Conservation (phyloP, 139 green algal genomes). For the Chlorella vulgaris region DNA sequence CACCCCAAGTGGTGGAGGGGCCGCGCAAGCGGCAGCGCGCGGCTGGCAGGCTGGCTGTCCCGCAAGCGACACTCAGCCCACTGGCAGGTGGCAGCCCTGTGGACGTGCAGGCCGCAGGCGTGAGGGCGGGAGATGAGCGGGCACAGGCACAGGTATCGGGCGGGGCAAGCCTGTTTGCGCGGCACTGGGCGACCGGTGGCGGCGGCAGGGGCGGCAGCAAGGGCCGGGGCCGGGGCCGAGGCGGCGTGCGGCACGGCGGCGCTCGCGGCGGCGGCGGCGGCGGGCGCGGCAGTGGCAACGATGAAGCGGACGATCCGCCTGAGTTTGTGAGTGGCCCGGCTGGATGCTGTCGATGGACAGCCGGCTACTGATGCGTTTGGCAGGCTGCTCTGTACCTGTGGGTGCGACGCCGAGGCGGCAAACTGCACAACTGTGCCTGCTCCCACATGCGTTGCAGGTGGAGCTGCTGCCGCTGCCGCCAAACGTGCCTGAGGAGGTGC, state of each 20-base stretch:
- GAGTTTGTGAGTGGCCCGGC: too few relatives aligned
- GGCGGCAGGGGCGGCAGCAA: constrained; percentile 17
- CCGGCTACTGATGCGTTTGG: too few relatives aligned
- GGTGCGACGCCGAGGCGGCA: too few relatives aligned
- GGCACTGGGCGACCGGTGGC: neutral
- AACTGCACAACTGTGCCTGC: neutral
- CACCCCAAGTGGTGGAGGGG: neutral
- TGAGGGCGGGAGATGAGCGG: neutral
- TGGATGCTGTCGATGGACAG: too few relatives aligned
- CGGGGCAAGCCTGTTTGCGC: neutral
- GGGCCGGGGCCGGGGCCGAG: constrained; percentile 5
- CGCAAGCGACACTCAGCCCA: neutral
- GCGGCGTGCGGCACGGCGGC: constrained; percentile 1
- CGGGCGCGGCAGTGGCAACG: neutral
- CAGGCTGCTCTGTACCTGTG: too few relatives aligned
- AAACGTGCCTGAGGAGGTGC: constrained; percentile 60
- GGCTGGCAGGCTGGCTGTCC: neutral
- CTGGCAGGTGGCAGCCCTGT: neutral
- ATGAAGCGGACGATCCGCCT: neutral
- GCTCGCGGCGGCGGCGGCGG: neutral
- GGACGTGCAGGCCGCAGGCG: neutral
- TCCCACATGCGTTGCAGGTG: too few relatives aligned
- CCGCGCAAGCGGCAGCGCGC: neutral
- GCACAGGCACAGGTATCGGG: neutral
- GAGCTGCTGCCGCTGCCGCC: constrained; percentile 72